Percentiles rank a stretch among this genome's conserved stretches.
phyloP scores from a whole-genome alignment of 805 yeast species.

The Blastobotrys mokoenaii region DNA sequence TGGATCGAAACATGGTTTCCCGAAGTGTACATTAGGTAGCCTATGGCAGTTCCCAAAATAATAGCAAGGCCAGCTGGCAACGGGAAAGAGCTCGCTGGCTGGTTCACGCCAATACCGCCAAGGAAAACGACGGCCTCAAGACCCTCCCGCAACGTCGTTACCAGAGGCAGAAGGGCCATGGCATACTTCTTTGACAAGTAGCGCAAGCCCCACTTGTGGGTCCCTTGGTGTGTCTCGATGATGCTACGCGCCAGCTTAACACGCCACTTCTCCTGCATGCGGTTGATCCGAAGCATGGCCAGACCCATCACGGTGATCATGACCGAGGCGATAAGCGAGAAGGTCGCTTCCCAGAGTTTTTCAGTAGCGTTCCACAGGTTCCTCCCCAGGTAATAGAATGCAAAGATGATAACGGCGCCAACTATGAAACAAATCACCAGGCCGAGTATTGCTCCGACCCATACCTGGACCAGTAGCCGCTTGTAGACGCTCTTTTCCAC shows the following conservation, averaged over 20 bases:
- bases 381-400: slow-evolving; percentile 69
- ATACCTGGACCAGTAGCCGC: slow-evolving; percentile 56
- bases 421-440: slow-evolving; percentile 58
- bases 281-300: slow-evolving; percentile 70
- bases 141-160: slow-evolving; percentile 84
- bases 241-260: slow-evolving; percentile 41
- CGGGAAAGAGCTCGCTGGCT: slow-evolving; percentile 57
- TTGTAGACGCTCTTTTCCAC: slow-evolving; percentile 27
- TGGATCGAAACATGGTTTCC: slow-evolving; percentile 73
- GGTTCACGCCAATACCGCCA: slow-evolving; percentile 79
- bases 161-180: slow-evolving; percentile 67
- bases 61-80: slow-evolving; percentile 58
- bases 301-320: slow-evolving; percentile 84
- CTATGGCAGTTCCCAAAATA: slow-evolving; percentile 51
- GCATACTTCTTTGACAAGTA: slow-evolving; percentile 44
- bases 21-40: slow-evolving; percentile 61
- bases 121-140: slow-evolving; percentile 85
- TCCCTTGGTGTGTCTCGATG: slow-evolving; percentile 24
- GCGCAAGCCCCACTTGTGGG: slow-evolving; percentile 14
- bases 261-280: slow-evolving; percentile 76
- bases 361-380: slow-evolving; percentile 86
- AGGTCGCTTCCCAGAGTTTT: slow-evolving; percentile 80
- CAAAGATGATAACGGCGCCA: slow-evolving; percentile 61
- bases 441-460: slow-evolving; percentile 75
- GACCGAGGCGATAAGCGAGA: slow-evolving; percentile 67